Evolutionary conservation across 257 asterid species (phyloP).

Genomic region (Lantana camara): DNA sequence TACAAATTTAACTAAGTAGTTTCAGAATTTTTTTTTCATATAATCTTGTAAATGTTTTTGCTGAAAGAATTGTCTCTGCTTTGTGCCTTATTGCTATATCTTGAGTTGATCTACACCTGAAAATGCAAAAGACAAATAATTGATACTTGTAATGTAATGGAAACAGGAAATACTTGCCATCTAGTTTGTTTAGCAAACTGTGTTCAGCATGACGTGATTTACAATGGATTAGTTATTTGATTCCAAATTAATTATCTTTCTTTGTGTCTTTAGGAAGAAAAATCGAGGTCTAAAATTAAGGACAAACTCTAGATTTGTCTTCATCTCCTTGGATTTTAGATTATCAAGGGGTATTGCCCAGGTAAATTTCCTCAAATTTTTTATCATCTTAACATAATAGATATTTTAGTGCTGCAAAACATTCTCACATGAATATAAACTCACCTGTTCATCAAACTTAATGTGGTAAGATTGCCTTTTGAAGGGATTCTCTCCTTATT

Average conservation of each 20-base stretch:
- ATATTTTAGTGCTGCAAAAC: no score
- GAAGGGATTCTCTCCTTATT: no score
- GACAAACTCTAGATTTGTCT: no score
- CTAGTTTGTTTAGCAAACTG: conserved; percentile 12
- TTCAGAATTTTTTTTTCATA: background rate
- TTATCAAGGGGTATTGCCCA: no score
- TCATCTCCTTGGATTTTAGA: no score
- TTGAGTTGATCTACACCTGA: background rate
- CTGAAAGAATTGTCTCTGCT: background rate
- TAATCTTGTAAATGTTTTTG: background rate
- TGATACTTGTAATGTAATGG: conserved; percentile 7
- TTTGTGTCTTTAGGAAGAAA: conserved; percentile 51
- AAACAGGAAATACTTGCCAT: conserved; percentile 12
- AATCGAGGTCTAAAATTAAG: conserved; percentile 67
- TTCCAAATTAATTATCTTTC: conserved; percentile 8
- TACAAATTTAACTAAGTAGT: background rate
- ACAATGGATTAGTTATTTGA: conserved; percentile 10
- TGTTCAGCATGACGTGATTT: conserved; percentile 6
- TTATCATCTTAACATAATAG: no score
- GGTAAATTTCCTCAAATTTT: no score
- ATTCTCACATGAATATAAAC: no score
- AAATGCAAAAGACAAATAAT: background rate
- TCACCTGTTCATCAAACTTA: no score
- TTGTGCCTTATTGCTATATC: background rate
- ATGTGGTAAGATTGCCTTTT: no score